phyloP scores from a whole-genome alignment of 2,329 filamentous ascomycete species.

The Penicillium sp. region DNA sequence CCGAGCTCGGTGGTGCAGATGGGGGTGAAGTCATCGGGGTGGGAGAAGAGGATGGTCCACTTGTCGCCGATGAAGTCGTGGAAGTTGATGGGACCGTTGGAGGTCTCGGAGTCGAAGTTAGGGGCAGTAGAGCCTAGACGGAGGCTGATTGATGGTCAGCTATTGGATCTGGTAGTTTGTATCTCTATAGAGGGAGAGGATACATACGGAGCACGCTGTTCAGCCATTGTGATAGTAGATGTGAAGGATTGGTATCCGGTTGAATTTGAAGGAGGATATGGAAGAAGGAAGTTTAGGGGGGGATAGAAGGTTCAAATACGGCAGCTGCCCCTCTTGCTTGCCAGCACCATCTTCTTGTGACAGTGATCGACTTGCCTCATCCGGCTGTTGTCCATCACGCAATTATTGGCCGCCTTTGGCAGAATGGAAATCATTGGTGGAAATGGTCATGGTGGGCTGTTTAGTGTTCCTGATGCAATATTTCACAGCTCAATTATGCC shows the following conservation, averaged over 20 bases:
- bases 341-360: background rate
- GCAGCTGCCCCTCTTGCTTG: slow-evolving; percentile 15
- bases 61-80: slow-evolving; percentile 70
- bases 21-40: slow-evolving; percentile 82
- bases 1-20: slow-evolving; percentile 96
- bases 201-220: slow-evolving; percentile 45
- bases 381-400: slow-evolving; percentile 32
- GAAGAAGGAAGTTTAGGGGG: slow-evolving; percentile 7
- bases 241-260: background rate
- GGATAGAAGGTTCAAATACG: slow-evolving; percentile 15
- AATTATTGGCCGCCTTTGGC: slow-evolving; percentile 34
- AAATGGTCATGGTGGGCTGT: slow-evolving; percentile 22
- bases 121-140: slow-evolving; percentile 67
- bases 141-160: slow-evolving; percentile 43
- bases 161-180: background rate
- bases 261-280: background rate
- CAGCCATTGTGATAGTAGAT: slow-evolving; percentile 39
- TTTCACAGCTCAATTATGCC: background rate
- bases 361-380: slow-evolving; percentile 19
- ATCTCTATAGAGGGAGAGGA: background rate
- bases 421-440: slow-evolving; percentile 31
- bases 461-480: slow-evolving; percentile 23
- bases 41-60: slow-evolving; percentile 71
- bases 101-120: slow-evolving; percentile 70
- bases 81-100: slow-evolving; percentile 67